Conservation (phyloP, 495 filamentous ascomycete species). For the Xanthoparmelia taractica region DNA sequence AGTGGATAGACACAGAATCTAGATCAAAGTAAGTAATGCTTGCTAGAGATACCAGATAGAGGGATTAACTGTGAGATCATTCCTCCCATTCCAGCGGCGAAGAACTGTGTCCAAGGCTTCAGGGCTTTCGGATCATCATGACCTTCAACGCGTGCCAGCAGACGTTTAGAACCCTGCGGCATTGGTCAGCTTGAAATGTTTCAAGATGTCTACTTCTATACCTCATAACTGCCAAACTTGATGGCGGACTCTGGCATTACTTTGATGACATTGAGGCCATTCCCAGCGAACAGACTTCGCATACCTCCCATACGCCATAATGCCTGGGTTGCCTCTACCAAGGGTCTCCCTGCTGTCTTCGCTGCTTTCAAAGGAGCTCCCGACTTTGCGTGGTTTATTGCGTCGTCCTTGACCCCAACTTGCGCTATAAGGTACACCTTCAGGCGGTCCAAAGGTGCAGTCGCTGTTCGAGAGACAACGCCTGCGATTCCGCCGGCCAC, state of each 20-base stretch:
- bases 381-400: constrained; percentile 59
- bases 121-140: constrained; percentile 75
- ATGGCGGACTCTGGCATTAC: constrained; percentile 98
- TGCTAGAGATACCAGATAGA: neutral
- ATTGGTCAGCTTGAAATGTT: constrained; percentile 17
- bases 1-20: constrained; percentile 92
- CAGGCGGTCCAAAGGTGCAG: constrained; percentile 89
- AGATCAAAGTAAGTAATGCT: constrained; percentile 21
- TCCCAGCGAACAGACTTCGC: constrained; percentile 89
- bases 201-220: constrained; percentile 28
- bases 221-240: constrained; percentile 91
- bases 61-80: constrained; percentile 78
- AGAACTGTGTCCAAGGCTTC: constrained; percentile 74
- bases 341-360: constrained; percentile 56
- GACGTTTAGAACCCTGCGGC: constrained; percentile 71
- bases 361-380: constrained; percentile 60
- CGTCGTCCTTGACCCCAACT: constrained; percentile 54
- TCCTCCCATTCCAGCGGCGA: constrained; percentile 82
- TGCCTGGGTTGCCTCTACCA: constrained; percentile 62
- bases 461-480: constrained; percentile 84
- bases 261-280: constrained; percentile 93
- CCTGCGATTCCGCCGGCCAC: constrained; percentile 89
- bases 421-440: constrained; percentile 97
- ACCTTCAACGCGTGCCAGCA: constrained; percentile 79
- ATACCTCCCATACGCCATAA: constrained; percentile 85